Conservation (phyloP, 1,284 basidiomycete genomes). For the Sparassis latifolia region DNA sequence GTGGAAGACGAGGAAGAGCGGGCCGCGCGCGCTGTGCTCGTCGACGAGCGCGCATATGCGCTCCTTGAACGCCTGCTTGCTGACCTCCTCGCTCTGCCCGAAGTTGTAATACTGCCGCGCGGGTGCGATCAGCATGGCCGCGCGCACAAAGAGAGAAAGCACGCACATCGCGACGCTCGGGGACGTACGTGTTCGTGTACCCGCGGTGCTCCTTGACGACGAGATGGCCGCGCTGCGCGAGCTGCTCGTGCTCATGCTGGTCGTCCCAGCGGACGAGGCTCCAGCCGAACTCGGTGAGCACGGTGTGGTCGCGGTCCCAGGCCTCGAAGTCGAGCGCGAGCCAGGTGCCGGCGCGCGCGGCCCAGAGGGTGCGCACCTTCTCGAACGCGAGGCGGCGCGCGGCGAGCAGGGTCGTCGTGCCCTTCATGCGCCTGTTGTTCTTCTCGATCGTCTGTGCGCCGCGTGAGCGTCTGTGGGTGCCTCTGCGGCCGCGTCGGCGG, state of each 20-base stretch:
- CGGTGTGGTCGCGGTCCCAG: constrained; percentile 67
- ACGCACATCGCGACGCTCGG: constrained; percentile 51
- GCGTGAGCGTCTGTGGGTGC: constrained; percentile 2
- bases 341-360: constrained; percentile 57
- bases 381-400: constrained; percentile 59
- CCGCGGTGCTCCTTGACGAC: constrained; percentile 57
- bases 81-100: constrained; percentile 51
- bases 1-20: constrained; percentile 78
- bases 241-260: constrained; percentile 36
- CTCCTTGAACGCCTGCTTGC: constrained; percentile 43
- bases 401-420: constrained; percentile 41
- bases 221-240: constrained; percentile 52
- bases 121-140: background rate
- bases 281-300: constrained; percentile 77
- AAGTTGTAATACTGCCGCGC: constrained; percentile 53
- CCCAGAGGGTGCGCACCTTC: constrained; percentile 57
- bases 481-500: background rate
- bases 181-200: constrained; percentile 57
- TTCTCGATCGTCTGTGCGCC: constrained; percentile 58
- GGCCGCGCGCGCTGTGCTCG: constrained; percentile 38
- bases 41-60: constrained; percentile 46
- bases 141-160: background rate
- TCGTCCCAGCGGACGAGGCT: constrained; percentile 51
- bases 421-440: constrained; percentile 69
- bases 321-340: constrained; percentile 73